A percentile compares a stretch with the other conserved stretches of the same genome.
These are phyloP conservation scores for Musa schizocarpa DNA, from an alignment of 176 grass and related monocot species.

Conservation along the genomic window DNA sequence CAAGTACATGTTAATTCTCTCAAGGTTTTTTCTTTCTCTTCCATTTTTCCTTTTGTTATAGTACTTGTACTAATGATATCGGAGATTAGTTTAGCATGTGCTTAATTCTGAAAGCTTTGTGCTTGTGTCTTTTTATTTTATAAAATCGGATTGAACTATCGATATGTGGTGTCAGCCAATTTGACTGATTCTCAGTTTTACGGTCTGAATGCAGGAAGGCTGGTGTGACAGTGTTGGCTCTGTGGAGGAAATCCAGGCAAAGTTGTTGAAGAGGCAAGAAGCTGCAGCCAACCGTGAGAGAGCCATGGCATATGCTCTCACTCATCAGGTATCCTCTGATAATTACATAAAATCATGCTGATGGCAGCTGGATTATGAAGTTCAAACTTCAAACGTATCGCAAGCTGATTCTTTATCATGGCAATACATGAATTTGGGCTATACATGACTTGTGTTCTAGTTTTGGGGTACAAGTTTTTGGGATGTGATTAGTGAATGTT, in stretches of 20 bases:
- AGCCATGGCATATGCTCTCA: constrained; percentile 95
- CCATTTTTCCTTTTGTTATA: too few species aligned
- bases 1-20: too few species aligned
- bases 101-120: too few species aligned
- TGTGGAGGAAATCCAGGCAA: constrained; percentile 84
- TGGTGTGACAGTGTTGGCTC: constrained; percentile 97
- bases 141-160: background rate
- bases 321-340: constrained; percentile 67
- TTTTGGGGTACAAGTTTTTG: too few species aligned
- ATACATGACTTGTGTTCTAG: too few species aligned
- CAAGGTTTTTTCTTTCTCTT: too few species aligned
- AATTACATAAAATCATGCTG: background rate
- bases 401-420: background rate
- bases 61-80: too few species aligned
- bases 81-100: too few species aligned
- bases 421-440: background rate
- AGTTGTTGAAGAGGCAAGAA: constrained; percentile 90
- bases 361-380: background rate
- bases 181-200: constrained; percentile 1
- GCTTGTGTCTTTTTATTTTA: too few species aligned
- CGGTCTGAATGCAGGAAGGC: constrained; percentile 58
- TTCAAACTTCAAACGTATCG: background rate
- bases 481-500: too few species aligned
- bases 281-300: constrained; percentile 84
- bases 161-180: background rate